Evolutionary conservation across 805 yeast genomes (phyloP).

Genomic region (Ogataea thermomethanolica): DNA sequence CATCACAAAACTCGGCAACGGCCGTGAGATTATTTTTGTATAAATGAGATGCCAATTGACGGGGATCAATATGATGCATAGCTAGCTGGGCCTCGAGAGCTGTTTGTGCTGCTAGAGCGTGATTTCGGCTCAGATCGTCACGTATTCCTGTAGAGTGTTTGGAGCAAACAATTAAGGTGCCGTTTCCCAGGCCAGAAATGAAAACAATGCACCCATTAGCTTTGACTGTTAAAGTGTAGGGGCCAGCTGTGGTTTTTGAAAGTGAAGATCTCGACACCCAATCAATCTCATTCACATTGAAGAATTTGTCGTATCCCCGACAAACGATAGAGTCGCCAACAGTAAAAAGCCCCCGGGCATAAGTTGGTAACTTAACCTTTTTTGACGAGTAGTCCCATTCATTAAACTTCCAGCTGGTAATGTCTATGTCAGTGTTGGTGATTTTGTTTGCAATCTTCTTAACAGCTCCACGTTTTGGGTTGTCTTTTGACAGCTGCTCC

Average conservation of each 20-base stretch:
- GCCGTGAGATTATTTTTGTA: conserved; percentile 63
- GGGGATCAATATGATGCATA: conserved; percentile 35
- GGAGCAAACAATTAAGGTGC: conserved; percentile 80
- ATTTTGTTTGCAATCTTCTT: conserved; percentile 24
- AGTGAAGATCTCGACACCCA: conserved; percentile 50
- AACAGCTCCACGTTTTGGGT: conserved; percentile 25
- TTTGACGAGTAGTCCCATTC: conserved; percentile 81
- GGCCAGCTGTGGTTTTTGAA: conserved; percentile 55
- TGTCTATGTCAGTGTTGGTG: conserved; percentile 18
- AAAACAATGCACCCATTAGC: conserved; percentile 94
- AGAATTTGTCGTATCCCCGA: conserved; percentile 94
- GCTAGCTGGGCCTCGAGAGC: conserved; percentile 55
- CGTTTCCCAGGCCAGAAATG: conserved; percentile 71
- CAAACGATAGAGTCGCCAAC: conserved; percentile 48
- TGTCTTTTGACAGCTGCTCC: conserved; percentile 11
- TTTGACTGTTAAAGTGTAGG: conserved; percentile 76
- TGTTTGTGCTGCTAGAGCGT: conserved; percentile 68
- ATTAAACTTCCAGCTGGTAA: conserved; percentile 70
- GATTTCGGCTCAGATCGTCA: conserved; percentile 49
- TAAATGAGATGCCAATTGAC: conserved; percentile 55
- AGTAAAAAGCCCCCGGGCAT: conserved; percentile 84
- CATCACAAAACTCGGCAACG: conserved; percentile 91
- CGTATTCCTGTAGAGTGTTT: conserved; percentile 78
- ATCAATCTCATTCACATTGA: conserved; percentile 67
- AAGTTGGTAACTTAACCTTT: conserved; percentile 55